Conservation (phyloP, 2,329 filamentous ascomycete species). For the Neofusicoccum laricinum region DNA sequence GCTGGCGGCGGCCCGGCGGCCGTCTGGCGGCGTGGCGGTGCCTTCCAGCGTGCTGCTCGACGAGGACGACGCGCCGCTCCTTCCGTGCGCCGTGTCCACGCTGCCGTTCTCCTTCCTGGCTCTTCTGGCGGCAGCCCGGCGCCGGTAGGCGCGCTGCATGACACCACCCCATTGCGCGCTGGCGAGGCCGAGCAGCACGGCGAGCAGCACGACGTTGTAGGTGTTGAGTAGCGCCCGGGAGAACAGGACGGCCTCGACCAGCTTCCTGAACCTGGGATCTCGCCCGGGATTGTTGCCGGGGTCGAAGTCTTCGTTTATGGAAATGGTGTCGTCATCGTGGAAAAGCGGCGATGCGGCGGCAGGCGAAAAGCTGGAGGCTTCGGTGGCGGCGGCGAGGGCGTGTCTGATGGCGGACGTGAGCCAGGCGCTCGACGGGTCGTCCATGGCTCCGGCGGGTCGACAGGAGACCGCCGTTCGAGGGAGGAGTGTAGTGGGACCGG, state of each 20-base stretch:
- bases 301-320: conserved; percentile 5
- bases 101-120: not conserved
- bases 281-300: conserved; percentile 26
- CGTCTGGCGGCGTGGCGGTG: conserved; percentile 32
- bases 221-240: conserved; percentile 36
- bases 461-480: not conserved
- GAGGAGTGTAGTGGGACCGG: not conserved
- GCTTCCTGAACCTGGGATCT: conserved; percentile 34
- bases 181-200: conserved; percentile 36
- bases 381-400: not conserved
- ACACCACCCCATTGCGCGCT: conserved; percentile 35
- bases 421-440: conserved; percentile 1
- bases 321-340: conserved; percentile 9
- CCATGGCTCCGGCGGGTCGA: not conserved
- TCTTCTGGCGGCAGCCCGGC: not conserved
- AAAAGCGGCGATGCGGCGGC: not conserved
- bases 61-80: conserved; percentile 31
- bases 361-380: not conserved
- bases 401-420: not conserved
- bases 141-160: conserved; percentile 16
- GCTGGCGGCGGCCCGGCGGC: conserved; percentile 16
- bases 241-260: conserved; percentile 38
- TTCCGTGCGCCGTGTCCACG: not conserved
- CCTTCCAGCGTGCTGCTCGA: conserved; percentile 40
- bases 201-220: conserved; percentile 41